Evolutionary conservation across 148 eudicot species (phyloP), one percentile per base, ranked within the genome.

Genomic region (Heliamphora exappendiculata): DNA sequence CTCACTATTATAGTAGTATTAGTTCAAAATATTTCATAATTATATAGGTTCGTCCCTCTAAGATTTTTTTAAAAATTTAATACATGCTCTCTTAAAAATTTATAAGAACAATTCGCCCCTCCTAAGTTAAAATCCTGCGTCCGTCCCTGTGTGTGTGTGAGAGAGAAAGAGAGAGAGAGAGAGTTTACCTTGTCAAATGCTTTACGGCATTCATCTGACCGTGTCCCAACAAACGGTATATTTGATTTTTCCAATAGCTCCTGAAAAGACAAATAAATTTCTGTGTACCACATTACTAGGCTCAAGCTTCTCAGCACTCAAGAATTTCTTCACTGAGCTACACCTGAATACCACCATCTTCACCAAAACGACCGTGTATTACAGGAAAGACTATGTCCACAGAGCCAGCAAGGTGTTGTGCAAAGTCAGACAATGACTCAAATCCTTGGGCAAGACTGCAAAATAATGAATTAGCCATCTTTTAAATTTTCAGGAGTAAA

Each of bases 351-450:
- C 91, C 88, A 72, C 98, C 98, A 85, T 93, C 98, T 86, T 93
- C 98, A 71, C 98, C 98, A 80, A 93, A 93, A 75, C 88, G 91
- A 33, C 98, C 98, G 81, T 93, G 98, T 83, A 93, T 93, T 28
- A 91, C 98, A 58, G 96, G 98, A 78, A 93, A 93, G 55, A 91
- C 98, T 58, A 93, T 93, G 84, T 93, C 96, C 78, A 93, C 93
- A 42, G 87, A 83, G 69, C 84, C 76, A 34, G 89, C 86, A 55
- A 93, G 96, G 82, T 93, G 96, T 36, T 86, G 86, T 11, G 87
- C 82, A 77, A 93, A 93, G 49, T 93, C 93, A 45, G 93, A 76
- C 83, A 91, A 78, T n/a, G 91, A 81, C 63, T 79, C 55, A 76
- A 91, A 93, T 60, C 92, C 91, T 86, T 87, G 90, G 51, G 98